Evolutionary conservation across 2,329 filamentous ascomycete species (phyloP), one percentile per base, ranked within the genome.

Genomic region (Tolypocladium tropicale): DNA sequence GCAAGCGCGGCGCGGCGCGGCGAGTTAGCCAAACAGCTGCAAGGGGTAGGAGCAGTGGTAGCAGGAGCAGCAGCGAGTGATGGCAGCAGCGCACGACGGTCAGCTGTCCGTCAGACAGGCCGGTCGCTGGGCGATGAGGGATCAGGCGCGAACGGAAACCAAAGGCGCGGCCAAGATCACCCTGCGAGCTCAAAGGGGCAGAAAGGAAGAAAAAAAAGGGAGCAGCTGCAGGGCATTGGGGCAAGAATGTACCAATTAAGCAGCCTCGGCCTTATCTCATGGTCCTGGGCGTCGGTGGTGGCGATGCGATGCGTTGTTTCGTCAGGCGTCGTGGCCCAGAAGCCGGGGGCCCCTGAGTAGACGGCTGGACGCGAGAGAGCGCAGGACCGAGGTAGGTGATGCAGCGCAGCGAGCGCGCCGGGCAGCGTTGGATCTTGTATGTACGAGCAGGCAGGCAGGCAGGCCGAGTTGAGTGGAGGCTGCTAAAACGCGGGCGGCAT

Each of bases 211-310:
- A 36, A 50, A 56, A 36, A 48, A 36, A 50, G 53, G 39, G 43
- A 55, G 54, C 57, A 55, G 52, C 39, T 52, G 58, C 58, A 55
- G 55, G 53, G 55, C 58, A n/a, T 60, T 55, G 56, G 53, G 59
- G 57, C 36, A 57, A 63, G 59, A 59, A 60, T 64, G 64, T 64
- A 72, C 68, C 70, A 74, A 72, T 70, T 62, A 66, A 62, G 61
- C 61, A 63, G 62, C 62, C 65, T 70, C 67, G 66, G 64, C 14
- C 53, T 59, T 70, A 71, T 74, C 69, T 71, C 77, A 78, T 79
- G 66, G 67, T 74, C 73, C 64, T 67, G 64, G 59, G 58, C 58
- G 58, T 59, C 57, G 56, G 61, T 61, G 58, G 61, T 63, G 60
- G 61, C 60, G 60, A 57, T 68, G 68, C 63, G 61, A 67, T 67